Evolutionary conservation across 2,329 filamentous ascomycete species (phyloP), one percentile per base, ranked within the genome.

Genomic region (Gaeumannomyces tritici): DNA sequence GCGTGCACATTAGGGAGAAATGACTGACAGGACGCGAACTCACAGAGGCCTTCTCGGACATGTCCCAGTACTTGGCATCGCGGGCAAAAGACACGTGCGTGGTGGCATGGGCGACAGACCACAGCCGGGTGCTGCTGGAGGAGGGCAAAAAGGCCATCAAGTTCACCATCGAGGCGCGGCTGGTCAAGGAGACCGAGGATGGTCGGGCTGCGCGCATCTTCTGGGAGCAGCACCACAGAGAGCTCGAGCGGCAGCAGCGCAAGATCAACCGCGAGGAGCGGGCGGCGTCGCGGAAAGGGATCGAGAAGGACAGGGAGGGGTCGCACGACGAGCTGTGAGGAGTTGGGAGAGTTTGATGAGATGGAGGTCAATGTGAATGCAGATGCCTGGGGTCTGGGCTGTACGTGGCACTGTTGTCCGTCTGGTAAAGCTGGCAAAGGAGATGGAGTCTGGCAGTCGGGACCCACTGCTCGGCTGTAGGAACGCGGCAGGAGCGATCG

Each of bases 201-300:
- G 71, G 67, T 3, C 68, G 66, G 51, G 61, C 59, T 55, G 63
- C 66, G n/a, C 64, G 71, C 26, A 54, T 68, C 59, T 67, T 71
- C 66, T 72, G 70, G 70, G 70, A 72, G 62, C 66, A 61, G 63
- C 60, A 71, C 63, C 67, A 71, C 60, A 65, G 68, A 11, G 64
- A 67, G 3, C 62, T 70, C 18, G 66, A 64, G 62, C 61, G 70
- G 18, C 62, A 68, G 28, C 67, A 71, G 24, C 64, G 70, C 21
- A 65, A 62, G 63, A 62, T 64, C 18, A 62, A 69, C 62, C 66
- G 67, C 55, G 68, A 69, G 51, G 66, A 69, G 60, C 63, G 70
- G 13, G 58, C 63, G 8, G 68, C 65, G 24, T 63, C 62, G 3
- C 65, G 59, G 33, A 64, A 62, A 59, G 66, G 68, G 27, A 62